Evolutionary conservation across 495 filamentous ascomycete genomes (phyloP).

Genomic region (Bacidia gigantensis): DNA sequence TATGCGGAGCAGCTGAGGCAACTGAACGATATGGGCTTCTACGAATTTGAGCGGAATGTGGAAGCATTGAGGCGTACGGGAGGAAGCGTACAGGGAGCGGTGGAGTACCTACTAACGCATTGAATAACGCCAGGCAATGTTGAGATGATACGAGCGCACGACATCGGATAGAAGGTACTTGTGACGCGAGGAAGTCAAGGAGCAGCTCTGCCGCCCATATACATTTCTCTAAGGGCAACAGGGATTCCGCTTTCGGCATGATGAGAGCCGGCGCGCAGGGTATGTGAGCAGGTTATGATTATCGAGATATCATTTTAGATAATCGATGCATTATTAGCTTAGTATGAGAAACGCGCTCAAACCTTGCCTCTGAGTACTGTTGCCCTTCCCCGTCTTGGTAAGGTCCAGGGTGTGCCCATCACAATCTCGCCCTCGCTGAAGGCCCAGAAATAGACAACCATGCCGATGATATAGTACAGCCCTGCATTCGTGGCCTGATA

Average conservation of each 20-base stretch:
- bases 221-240: no score
- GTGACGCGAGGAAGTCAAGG: no score
- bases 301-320: no score
- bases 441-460: conserved; percentile 88
- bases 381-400: conserved; percentile 23
- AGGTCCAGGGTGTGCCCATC: conserved; percentile 44
- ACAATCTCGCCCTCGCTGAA: conserved; percentile 94
- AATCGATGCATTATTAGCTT: no score
- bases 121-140: conserved; percentile 9
- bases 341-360: no score
- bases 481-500: conserved; percentile 91
- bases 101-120: conserved; percentile 53
- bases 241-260: no score
- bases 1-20: conserved; percentile 85
- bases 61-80: conserved; percentile 77
- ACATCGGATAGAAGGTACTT: no score
- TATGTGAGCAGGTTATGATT: no score
- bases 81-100: conserved; percentile 88
- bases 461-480: conserved; percentile 80
- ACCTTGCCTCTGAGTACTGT: conserved; percentile 5
- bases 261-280: no score
- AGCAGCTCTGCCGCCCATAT: no score
- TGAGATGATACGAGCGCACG: no score
- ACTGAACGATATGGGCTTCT: conserved; percentile 98
- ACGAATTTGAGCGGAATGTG: conserved; percentile 88